phyloP scores from a whole-genome alignment of 371 early-diverging fungal genomes.

The Aphelidium insulamus region DNA sequence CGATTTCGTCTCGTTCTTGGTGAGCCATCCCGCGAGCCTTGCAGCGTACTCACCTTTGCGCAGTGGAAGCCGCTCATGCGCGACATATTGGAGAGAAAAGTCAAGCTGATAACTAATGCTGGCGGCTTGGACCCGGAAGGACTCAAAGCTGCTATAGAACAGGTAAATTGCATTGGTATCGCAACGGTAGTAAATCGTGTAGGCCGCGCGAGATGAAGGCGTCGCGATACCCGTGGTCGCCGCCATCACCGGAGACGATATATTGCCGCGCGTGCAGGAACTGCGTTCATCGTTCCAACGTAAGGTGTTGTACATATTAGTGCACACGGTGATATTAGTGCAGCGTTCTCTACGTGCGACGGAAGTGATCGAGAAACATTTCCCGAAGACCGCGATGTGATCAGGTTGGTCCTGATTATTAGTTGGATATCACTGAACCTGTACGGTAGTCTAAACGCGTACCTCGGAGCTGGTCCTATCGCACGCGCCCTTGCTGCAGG shows the following conservation, averaged over 20 bases:
- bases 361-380: constrained; percentile 20
- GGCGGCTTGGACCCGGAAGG: constrained; percentile 45
- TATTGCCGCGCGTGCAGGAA: constrained; percentile 11
- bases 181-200: too few relatives aligned
- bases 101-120: constrained; percentile 46
- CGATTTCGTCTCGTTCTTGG: constrained; percentile 31
- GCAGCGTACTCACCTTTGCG: too few relatives aligned
- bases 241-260: constrained; percentile 42
- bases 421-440: background rate
- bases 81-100: constrained; percentile 26
- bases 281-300: too few relatives aligned
- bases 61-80: constrained; percentile 22
- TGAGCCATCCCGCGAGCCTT: too few relatives aligned
- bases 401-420: constrained; percentile 8
- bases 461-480: constrained; percentile 30
- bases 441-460: constrained; percentile 21
- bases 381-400: constrained; percentile 20
- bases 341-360: constrained; percentile 14
- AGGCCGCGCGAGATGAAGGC: constrained; percentile 17
- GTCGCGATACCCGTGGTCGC: constrained; percentile 22
- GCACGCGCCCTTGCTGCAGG: constrained; percentile 32
- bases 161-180: too few relatives aligned
- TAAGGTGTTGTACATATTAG: too few relatives aligned
- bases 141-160: constrained; percentile 40
- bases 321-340: too few relatives aligned